Percentiles rank a stretch among this genome's conserved stretches.
These are phyloP conservation scores for Prunus davidiana DNA, from an alignment of 306 rosid species.

Conservation along the genomic window DNA sequence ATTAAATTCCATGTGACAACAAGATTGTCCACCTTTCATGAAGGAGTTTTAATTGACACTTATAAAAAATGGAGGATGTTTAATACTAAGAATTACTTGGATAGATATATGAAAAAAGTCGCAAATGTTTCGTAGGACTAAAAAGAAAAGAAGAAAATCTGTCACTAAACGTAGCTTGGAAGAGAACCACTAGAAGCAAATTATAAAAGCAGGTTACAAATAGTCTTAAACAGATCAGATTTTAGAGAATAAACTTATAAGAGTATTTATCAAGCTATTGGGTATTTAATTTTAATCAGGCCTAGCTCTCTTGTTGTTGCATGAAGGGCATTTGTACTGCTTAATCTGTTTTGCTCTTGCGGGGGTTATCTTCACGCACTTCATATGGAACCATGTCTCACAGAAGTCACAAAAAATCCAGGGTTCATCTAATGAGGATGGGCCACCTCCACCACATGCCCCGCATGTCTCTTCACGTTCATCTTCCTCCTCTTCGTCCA, in stretches of 20 bases:
- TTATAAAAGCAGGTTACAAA: not conserved
- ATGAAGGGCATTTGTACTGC: slow-evolving; percentile 97
- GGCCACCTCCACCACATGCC: slow-evolving; percentile 85
- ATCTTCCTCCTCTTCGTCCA: slow-evolving; percentile 75
- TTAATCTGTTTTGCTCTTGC: slow-evolving; percentile 91
- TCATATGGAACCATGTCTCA: slow-evolving; percentile 93
- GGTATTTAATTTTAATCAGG: slow-evolving; percentile 25
- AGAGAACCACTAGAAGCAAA: not conserved
- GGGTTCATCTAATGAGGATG: slow-evolving; percentile 78
- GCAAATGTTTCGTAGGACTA: not conserved
- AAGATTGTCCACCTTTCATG: not conserved
- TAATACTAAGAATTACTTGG: slow-evolving; percentile 4
- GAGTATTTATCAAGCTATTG: not conserved
- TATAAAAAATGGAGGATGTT: not conserved
- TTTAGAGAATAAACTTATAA: not conserved
- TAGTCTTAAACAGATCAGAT: not conserved
- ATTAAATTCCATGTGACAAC: not conserved
- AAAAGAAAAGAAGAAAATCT: not conserved
- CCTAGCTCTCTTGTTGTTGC: slow-evolving; percentile 87
- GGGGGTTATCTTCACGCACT: slow-evolving; percentile 92
- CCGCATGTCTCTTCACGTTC: slow-evolving; percentile 94
- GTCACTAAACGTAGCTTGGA: slow-evolving; percentile 4
- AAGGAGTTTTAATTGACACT: too few species aligned
- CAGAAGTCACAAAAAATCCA: slow-evolving; percentile 96
- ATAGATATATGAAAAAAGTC: not conserved